phyloP scores from a whole-genome alignment of 257 asterid genomes.

The Forsythia suspensa region DNA sequence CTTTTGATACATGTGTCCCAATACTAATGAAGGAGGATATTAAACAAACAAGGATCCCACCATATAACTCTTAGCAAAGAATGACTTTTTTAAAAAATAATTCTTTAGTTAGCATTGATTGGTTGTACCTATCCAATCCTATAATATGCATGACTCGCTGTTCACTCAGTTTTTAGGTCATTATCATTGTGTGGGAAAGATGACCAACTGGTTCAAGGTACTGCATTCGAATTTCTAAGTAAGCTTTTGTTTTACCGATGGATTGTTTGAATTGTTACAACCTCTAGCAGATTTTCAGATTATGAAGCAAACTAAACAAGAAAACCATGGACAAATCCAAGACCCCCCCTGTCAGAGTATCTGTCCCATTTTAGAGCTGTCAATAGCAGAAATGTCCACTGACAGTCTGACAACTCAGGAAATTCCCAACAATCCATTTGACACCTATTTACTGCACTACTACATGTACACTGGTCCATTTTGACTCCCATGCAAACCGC shows the following conservation, averaged over 20 bases:
- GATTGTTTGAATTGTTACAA: background rate
- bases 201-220: background rate
- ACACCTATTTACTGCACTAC: background rate
- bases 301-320: background rate
- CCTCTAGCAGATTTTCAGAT: background rate
- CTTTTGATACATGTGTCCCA: background rate
- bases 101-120: no score
- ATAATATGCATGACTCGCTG: background rate
- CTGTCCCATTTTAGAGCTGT: background rate
- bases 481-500: background rate
- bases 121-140: no score
- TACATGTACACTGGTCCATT: background rate
- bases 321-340: background rate
- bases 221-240: background rate
- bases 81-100: no score
- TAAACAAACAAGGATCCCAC: background rate
- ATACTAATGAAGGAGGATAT: background rate
- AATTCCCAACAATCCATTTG: background rate
- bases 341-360: background rate
- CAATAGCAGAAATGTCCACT: background rate
- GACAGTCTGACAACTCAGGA: background rate
- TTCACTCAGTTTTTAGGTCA: background rate
- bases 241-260: background rate
- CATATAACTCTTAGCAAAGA: background rate
- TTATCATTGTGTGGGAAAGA: background rate